Evolutionary conservation across 2,329 filamentous ascomycete genomes (phyloP), one percentile per base, ranked within the genome.

Genomic region (Ceratocystis papillata): DNA sequence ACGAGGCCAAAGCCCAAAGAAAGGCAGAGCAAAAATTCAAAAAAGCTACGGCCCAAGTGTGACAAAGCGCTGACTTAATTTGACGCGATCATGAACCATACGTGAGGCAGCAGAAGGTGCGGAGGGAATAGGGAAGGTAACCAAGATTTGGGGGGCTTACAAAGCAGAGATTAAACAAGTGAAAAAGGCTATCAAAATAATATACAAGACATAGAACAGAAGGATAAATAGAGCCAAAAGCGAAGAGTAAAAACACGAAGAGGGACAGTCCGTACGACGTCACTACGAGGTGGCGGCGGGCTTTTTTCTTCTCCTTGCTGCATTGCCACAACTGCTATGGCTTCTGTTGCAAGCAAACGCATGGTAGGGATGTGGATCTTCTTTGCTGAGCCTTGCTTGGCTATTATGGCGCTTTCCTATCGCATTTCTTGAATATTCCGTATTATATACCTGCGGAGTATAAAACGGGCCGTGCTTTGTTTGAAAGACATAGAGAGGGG

Each of bases 21-120:
- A 55, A 55, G 20, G 25, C 22, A 22, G 25, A 55, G 25, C 20
- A 28, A 25, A 55, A 55, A 55, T 8, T 10, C n/a, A 55, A 25
- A 41, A 55, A 55, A 55, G 50, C 50, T 55, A 22, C 22, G 28
- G 50, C 50, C 50, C 50, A 55, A 55, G 50, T 55, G 50, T 55
- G 50, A 55, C 50, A 55, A 55, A 55, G 50, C 50, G 50, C 50
- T 20, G 17, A 48, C 46, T 22, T 25, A 55, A 30, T 30, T 20
- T 15, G 50, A 15, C 20, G 20, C 12, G 50, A 55, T 20, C 50
- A 55, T 55, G 22, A 55, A 25, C 50, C 50, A 30, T 15, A 15
- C 22, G 50, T 20, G 22, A 55, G 50, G 50, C 50, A 15, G 50
- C 20, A 55, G 25, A 15, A 30, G 50, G n/a, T 48, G 17, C 46